A percentile compares a stretch with the other conserved stretches of the same genome.
Evolutionary conservation across 1,139 yeast species (phyloP).

Genomic region (Pichia sp.): DNA sequence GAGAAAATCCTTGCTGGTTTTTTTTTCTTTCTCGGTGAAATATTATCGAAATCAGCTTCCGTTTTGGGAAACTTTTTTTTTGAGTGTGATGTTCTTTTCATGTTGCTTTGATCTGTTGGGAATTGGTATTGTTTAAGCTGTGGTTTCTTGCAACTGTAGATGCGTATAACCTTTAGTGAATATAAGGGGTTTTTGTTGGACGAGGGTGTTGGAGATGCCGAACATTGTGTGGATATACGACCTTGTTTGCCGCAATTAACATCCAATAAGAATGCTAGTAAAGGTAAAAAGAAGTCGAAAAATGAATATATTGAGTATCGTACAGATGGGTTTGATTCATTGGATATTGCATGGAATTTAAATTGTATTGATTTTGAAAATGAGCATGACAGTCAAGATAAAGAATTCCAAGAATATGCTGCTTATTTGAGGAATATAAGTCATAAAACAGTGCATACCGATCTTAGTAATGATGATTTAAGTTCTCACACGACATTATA

Average conservation of each 20-base stretch:
- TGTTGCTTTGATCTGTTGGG: too few relatives aligned
- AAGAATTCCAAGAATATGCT: neutral
- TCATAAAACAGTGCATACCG: neutral
- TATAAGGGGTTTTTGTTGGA: conserved; percentile 11
- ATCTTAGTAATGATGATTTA: conserved; percentile 35
- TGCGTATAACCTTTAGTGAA: conserved; percentile 8
- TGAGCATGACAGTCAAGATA: neutral
- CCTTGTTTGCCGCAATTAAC: neutral
- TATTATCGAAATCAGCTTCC: too few relatives aligned
- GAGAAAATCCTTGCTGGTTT: neutral
- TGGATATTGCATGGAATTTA: conserved; percentile 7
- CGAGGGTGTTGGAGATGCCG: neutral
- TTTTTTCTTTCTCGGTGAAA: too few relatives aligned
- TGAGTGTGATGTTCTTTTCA: neutral
- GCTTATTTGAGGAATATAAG: neutral
- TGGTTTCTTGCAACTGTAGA: neutral
- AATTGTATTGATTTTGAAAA: neutral
- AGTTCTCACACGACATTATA: conserved; percentile 14
- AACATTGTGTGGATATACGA: conserved; percentile 2
- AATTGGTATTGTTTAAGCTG: too few relatives aligned
- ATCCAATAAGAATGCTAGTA: neutral
- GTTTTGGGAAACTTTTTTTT: too few relatives aligned
- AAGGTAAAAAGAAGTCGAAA: neutral
- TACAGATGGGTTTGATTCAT: conserved; percentile 12
- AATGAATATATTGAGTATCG: neutral